Conservation (phyloP, 345 rosid species). For the Arabidopsis arenosa region DNA sequence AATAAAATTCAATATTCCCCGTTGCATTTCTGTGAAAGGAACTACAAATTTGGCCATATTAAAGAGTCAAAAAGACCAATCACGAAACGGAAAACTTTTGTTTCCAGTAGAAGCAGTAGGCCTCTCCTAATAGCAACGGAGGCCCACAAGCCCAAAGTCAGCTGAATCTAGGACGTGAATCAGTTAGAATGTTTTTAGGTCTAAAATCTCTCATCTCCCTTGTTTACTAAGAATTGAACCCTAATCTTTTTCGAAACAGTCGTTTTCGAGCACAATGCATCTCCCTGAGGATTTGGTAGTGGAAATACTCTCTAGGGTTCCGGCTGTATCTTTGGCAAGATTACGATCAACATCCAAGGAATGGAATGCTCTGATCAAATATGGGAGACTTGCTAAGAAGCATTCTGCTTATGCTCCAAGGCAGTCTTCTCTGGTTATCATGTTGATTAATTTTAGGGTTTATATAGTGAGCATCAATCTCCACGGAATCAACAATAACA, state of each 20-base stretch:
- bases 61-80: too few species aligned
- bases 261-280: neutral
- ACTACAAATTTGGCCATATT: too few species aligned
- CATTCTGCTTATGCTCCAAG: neutral
- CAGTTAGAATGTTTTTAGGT: too few species aligned
- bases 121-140: too few species aligned
- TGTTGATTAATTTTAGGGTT: neutral
- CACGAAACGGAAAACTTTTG: too few species aligned
- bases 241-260: neutral
- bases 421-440: neutral
- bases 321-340: neutral
- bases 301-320: neutral
- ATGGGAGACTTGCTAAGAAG: neutral
- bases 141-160: too few species aligned
- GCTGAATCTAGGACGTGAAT: too few species aligned
- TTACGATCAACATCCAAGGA: neutral
- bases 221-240: neutral
- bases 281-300: neutral
- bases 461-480: neutral
- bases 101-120: too few species aligned
- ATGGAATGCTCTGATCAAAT: neutral
- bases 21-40: too few species aligned
- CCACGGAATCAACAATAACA: neutral
- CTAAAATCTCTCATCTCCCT: too few species aligned
- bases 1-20: too few species aligned